A percentile compares a stretch with the other conserved stretches of the same genome.
Conservation (phyloP, 495 filamentous ascomycete genomes). For the Aspergillus homomorphus region DNA sequence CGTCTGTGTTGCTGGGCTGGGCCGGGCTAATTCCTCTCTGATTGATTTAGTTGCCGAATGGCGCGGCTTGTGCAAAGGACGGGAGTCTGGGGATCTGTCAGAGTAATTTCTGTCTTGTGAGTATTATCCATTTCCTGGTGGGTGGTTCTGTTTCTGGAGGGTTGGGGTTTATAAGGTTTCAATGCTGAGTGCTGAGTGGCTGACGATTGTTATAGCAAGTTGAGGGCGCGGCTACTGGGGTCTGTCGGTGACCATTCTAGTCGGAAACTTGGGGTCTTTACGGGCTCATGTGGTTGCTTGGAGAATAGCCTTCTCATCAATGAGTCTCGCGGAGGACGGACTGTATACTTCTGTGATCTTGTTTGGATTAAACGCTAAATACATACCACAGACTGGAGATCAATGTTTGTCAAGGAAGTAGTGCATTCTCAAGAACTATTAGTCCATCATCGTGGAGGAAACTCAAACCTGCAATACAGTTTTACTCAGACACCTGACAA, state of each 20-base stretch:
- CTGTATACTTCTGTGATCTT: neutral
- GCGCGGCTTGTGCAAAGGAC: neutral
- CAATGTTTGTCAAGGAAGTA: too few relatives aligned
- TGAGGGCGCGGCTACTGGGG: neutral
- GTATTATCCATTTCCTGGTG: neutral
- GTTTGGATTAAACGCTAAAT: neutral
- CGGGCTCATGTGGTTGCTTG: neutral
- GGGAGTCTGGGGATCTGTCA: constrained; percentile 3
- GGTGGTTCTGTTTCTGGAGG: too few relatives aligned
- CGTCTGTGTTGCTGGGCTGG: too few relatives aligned
- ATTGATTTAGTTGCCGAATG: neutral
- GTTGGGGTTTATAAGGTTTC: too few relatives aligned
- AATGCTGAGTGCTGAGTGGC: too few relatives aligned
- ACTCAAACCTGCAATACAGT: too few relatives aligned
- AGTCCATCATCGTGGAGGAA: too few relatives aligned
- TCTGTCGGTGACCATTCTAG: neutral
- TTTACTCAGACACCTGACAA: too few relatives aligned
- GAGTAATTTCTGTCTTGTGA: constrained; percentile 3
- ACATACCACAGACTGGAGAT: too few relatives aligned
- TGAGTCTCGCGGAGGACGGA: neutral
- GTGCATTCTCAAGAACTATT: too few relatives aligned
- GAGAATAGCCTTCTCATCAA: neutral
- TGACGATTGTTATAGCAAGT: neutral
- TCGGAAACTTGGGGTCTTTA: neutral
- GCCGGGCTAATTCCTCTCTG: too few relatives aligned